Conservation (phyloP, 352 stramenopile genomes). For the Thalassiosira exigua region DNA sequence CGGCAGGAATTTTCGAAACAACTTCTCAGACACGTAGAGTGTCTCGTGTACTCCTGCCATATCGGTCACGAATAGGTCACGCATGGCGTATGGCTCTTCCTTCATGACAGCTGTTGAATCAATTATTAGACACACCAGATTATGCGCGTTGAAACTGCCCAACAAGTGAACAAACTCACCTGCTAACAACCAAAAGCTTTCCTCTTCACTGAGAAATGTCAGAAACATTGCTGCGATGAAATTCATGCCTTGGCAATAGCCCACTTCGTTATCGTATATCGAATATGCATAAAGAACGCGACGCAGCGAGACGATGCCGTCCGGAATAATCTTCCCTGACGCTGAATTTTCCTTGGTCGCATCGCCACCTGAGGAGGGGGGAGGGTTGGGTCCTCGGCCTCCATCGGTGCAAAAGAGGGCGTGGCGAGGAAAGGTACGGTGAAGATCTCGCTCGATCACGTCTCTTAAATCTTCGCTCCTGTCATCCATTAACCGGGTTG, state of each 20-base stretch:
- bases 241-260: conserved; percentile 88
- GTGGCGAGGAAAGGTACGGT: conserved; percentile 83
- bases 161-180: too few relatives aligned
- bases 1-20: conserved; percentile 71
- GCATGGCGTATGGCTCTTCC: conserved; percentile 69
- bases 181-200: conserved; percentile 84
- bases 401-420: conserved; percentile 75
- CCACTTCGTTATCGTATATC: conserved; percentile 87
- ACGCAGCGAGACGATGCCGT: conserved; percentile 88
- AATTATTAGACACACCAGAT: conserved; percentile 1
- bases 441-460: conserved; percentile 84
- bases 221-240: conserved; percentile 89
- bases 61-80: conserved; percentile 70
- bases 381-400: too few relatives aligned
- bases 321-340: conserved; percentile 10
- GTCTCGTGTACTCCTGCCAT: conserved; percentile 74
- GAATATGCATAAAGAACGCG: conserved; percentile 92
- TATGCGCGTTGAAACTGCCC: too few relatives aligned
- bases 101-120: conserved; percentile 68
- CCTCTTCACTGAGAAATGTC: conserved; percentile 90
- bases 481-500: conserved; percentile 1
- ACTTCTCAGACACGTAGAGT: conserved; percentile 70
- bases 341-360: too few relatives aligned
- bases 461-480: conserved; percentile 30
- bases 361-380: too few relatives aligned